A percentile compares a stretch with the other conserved stretches of the same genome.
Conservation (phyloP, 805 yeast species). For the Yarrowia sp. region DNA sequence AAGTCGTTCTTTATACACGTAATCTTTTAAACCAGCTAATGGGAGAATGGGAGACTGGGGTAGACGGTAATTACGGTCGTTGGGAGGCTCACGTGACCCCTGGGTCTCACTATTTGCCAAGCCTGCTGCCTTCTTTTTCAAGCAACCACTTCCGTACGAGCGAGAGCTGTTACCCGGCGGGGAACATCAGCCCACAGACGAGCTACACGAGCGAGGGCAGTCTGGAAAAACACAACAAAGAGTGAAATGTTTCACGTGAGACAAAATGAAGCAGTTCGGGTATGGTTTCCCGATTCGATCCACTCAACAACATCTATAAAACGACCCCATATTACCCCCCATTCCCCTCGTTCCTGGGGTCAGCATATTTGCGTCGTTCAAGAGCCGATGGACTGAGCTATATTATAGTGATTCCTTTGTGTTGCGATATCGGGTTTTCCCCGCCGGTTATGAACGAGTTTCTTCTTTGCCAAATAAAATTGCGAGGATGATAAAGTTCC, state of each 20-base stretch:
- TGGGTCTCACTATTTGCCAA: not conserved
- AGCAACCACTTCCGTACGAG: not conserved
- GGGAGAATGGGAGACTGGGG: too few species aligned
- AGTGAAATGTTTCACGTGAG: not conserved
- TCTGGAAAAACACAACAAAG: not conserved
- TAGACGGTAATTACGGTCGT: too few species aligned
- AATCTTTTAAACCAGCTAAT: too few species aligned
- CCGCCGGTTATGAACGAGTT: slow-evolving; percentile 12
- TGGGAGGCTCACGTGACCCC: not conserved
- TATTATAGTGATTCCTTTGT: not conserved
- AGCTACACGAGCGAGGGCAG: not conserved
- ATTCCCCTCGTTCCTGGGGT: not conserved
- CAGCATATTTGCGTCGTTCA: too few species aligned
- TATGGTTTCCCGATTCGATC: slow-evolving; percentile 10
- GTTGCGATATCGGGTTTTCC: slow-evolving; percentile 10
- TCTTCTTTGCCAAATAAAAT: not conserved
- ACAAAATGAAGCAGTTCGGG: not conserved
- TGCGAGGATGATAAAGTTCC: slow-evolving; percentile 9
- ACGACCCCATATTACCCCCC: not conserved
- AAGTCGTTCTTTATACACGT: too few species aligned
- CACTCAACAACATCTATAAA: not conserved
- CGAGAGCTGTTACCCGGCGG: slow-evolving; percentile 8
- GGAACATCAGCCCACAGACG: slow-evolving; percentile 14
- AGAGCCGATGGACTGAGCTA: too few species aligned
- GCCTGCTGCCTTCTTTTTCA: not conserved